Percentiles rank a stretch among this genome's conserved stretches.
phyloP scores from a whole-genome alignment of 345 rosid species.

The rapeseed (Brassica napus) region DNA sequence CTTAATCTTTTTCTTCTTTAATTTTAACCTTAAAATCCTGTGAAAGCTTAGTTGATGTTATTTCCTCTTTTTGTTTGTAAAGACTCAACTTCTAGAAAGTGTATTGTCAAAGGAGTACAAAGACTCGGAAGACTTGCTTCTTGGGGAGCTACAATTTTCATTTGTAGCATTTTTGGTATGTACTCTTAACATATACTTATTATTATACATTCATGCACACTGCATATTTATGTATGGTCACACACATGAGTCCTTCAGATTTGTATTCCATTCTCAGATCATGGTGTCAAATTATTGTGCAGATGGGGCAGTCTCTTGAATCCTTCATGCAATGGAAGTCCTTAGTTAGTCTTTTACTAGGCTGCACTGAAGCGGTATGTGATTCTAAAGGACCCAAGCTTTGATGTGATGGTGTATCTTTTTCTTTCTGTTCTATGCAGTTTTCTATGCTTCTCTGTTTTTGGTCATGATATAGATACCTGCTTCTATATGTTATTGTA shows the following conservation, averaged over 20 bases:
- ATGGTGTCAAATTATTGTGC: slow-evolving; percentile 39
- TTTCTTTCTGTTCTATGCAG: no score
- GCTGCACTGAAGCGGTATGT: slow-evolving; percentile 90
- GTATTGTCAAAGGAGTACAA: slow-evolving; percentile 61
- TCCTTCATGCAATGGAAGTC: slow-evolving; percentile 94
- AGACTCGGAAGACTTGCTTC: slow-evolving; percentile 72
- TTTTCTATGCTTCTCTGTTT: no score
- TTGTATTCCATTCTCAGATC: slow-evolving; percentile 16
- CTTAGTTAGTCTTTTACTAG: slow-evolving; percentile 77
- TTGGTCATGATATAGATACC: not conserved
- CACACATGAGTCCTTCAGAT: not conserved
- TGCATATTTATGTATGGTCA: not conserved
- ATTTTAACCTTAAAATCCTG: not conserved
- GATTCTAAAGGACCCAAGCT: not conserved
- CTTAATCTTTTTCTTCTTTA: not conserved
- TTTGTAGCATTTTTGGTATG: slow-evolving; percentile 88
- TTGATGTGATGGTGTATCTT: no score
- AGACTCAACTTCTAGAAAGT: slow-evolving; percentile 73
- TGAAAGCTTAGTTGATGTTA: no score
- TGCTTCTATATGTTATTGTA: not conserved
- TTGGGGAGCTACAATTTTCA: slow-evolving; percentile 91
- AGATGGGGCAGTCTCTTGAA: slow-evolving; percentile 98
- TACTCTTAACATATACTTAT: not conserved
- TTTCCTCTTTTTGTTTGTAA: slow-evolving; percentile 17
- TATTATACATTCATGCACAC: not conserved